These are phyloP conservation scores for Myxozyma melibiosi DNA, from an alignment of 805 yeast genomes.

Conservation along the genomic window DNA sequence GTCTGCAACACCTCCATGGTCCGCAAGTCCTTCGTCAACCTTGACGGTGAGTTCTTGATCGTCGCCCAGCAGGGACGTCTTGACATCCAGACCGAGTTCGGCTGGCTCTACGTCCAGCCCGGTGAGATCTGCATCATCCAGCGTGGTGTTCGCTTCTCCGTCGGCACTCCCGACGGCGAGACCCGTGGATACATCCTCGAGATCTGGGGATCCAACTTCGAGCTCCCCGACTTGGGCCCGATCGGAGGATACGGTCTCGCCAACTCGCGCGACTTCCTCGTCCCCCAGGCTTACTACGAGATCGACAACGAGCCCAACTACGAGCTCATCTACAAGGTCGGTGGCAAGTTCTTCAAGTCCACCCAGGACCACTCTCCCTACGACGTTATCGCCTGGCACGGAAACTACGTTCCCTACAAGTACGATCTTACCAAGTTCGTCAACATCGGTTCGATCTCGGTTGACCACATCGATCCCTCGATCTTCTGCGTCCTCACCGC, in stretches of 20 bases:
- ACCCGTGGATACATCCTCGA: conserved; percentile 38
- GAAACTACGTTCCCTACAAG: conserved; percentile 39
- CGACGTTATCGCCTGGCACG: conserved; percentile 41
- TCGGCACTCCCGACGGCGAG: conserved; percentile 31
- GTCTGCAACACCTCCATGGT: conserved; percentile 34
- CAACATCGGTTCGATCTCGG: conserved; percentile 39
- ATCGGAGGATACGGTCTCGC: conserved; percentile 40
- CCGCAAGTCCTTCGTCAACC: conserved; percentile 35
- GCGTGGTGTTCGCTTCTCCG: conserved; percentile 36
- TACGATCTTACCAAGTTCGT: conserved; percentile 38
- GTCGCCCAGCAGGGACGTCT: conserved; percentile 38
- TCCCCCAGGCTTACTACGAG: conserved; percentile 38
- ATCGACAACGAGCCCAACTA: conserved; percentile 35
- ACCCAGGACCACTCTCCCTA: conserved; percentile 37
- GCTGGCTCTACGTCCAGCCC: conserved; percentile 36
- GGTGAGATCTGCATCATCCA: conserved; percentile 38
- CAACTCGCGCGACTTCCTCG: conserved; percentile 38
- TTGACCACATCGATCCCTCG: conserved; percentile 40
- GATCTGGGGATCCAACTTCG: conserved; percentile 37
- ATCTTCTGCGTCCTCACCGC: conserved; percentile 37
- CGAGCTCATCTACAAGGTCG: conserved; percentile 28
- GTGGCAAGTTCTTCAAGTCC: conserved; percentile 24
- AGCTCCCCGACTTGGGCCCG: conserved; percentile 40
- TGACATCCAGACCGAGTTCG: conserved; percentile 38
- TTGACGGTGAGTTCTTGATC: conserved; percentile 39